phyloP scores from a whole-genome alignment of 108 stramenopile genomes.

The Skeletonema marinoi region DNA sequence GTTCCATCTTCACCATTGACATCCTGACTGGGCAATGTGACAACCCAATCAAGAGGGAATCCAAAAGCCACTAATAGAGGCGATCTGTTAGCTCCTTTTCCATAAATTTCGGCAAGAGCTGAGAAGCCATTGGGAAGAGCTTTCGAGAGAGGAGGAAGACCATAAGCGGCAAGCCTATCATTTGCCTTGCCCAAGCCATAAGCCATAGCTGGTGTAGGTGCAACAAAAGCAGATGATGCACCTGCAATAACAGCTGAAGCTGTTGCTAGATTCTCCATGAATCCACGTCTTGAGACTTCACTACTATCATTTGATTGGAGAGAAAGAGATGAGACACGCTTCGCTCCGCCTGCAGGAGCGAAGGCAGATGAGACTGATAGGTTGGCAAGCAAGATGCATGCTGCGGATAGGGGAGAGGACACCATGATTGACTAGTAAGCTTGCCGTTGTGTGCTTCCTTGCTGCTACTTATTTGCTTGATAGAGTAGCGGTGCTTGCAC shows the following conservation, averaged over 20 bases:
- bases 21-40: slow-evolving; percentile 85
- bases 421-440: slow-evolving; percentile 3
- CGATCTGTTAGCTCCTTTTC: slow-evolving; percentile 82
- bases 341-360: slow-evolving; percentile 10
- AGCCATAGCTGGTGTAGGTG: slow-evolving; percentile 67
- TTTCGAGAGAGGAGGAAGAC: slow-evolving; percentile 67
- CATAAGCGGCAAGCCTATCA: slow-evolving; percentile 70
- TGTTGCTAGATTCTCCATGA: slow-evolving; percentile 60
- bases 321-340: slow-evolving; percentile 1
- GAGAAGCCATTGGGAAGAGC: slow-evolving; percentile 78
- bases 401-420: slow-evolving; percentile 20
- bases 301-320: slow-evolving; percentile 12
- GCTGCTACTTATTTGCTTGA: too few relatives aligned
- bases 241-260: slow-evolving; percentile 52
- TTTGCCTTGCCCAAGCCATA: slow-evolving; percentile 78
- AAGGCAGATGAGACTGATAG: slow-evolving; percentile 25
- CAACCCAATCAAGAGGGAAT: slow-evolving; percentile 93
- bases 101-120: slow-evolving; percentile 87
- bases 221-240: slow-evolving; percentile 44
- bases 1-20: slow-evolving; percentile 96
- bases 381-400: slow-evolving; percentile 15
- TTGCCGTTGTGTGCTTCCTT: neutral
- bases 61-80: slow-evolving; percentile 86
- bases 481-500: neutral
- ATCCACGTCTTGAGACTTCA: slow-evolving; percentile 61